Base-by-base conservation (phyloP, 371 early-diverging fungal genomes). In the Thermomucor indicae-seudaticae region DNA sequence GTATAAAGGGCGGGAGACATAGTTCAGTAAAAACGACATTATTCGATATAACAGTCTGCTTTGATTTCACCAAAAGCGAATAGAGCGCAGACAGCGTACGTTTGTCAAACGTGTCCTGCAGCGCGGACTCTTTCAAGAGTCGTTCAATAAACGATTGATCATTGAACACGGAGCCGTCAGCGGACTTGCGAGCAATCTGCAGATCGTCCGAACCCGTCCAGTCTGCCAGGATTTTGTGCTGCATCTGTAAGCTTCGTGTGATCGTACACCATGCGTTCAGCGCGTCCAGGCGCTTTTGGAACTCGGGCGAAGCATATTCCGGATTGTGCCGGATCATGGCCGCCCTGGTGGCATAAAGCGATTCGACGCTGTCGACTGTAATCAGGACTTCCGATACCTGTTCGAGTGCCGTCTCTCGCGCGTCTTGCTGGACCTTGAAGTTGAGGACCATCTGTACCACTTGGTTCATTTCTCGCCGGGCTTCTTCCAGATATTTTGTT, bases 181-280 rank as follows among this genome's bases (percentile, higher is more conserved):
- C 17, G 46, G 45, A 16, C 48, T 52, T 37, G 27, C 31, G n/a
- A 24, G 75, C 67, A 28, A 86, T 78, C 34, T 81, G 78, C 20
- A 91, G 70, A 16, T 79, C 77, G 31, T 81, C 79, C 49, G 85
- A 87, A 28, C 90, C 90, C 4, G 91, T 90, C 93, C 93, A 93
- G 48, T 86, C 78, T 43, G 79, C 75, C 43, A 93, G 64, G 49
- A 92, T 88, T 49, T 74, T 79, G 55, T 81, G 66, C 47, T 89
- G 87, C 54, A 86, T 81, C 12, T 81, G 72, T 42, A 91, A 67
- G 45, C 83, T 80, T n/a, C 82, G 79, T 35, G 83, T 86, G 16
- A 88, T 73, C n/a, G 86, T 83, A 42, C 81, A 67, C 89, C 91
- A 93, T 4, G 91, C 78, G 47, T 78, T 88, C 10, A 93, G 64